Base-by-base conservation (phyloP, 2,329 filamentous ascomycete species). In the Ascocoryne sarcoides region DNA sequence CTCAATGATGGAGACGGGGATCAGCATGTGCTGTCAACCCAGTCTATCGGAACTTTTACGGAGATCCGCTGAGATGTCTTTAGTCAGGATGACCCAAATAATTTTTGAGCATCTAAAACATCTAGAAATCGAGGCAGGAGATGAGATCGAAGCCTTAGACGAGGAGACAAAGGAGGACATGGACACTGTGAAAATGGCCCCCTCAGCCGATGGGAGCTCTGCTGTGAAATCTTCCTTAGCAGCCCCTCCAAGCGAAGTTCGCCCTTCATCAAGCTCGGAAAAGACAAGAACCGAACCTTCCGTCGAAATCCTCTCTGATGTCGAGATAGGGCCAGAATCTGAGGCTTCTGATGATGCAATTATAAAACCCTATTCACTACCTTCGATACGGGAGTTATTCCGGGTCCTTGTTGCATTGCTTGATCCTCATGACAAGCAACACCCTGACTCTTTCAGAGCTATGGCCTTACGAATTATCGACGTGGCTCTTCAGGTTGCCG, bases 11-110 rank as follows among this genome's bases (percentile, higher is more conserved):
- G 92, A 95, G 61, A 90, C 88, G 2, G 92, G 90, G 1, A 65
- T 98, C 50, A 95, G 88, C 58, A 96, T 98, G 69, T 98, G 92
- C 68, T 98, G 90, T 48, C 89, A 96, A 58, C 78, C 85, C 40
- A 79, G 90, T 40, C 79, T 96, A 46, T 95, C 89, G 8, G 89
- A 95, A 54, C 79, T 96, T 3, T 68, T 98, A 40, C 79, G 90
- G 48, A 76, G 89, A 48, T 94, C 89, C 15, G 92, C 92, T 2
- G 92, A 98, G 63, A 92, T 94, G 57, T 83, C 88, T 40, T 95
- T 98, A 89, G 86, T 96, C 33, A 86, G 87, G 51, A 98, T 98
- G 92, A 96, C 92, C 59, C 92, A 98, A 64, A 88, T 95, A 50
- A 95, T 98, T 55, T 98, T 98, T 60, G 84, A 89, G 62, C 81